These are phyloP conservation scores for Flaveria floridana DNA, from an alignment of 140 eudicot species.

Conservation along the genomic window DNA sequence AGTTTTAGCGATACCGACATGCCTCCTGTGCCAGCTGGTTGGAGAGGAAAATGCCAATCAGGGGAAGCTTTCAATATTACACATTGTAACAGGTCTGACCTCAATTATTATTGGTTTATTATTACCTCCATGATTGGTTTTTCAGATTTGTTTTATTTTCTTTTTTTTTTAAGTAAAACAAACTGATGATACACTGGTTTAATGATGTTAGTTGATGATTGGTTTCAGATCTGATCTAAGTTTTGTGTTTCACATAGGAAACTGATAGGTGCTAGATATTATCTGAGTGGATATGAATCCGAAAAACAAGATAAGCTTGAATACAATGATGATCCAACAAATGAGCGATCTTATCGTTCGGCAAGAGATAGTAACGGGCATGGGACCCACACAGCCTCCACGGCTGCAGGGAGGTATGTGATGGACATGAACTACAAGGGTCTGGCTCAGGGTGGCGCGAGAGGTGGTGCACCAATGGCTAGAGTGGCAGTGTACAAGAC, in stretches of 20 bases:
- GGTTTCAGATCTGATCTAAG: slow-evolving; percentile 13
- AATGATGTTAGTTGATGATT: neutral
- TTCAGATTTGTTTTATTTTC: slow-evolving; percentile 11
- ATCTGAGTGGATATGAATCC: slow-evolving; percentile 61
- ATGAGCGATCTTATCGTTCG: slow-evolving; percentile 51
- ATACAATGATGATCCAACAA: slow-evolving; percentile 40
- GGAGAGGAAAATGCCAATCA: slow-evolving; percentile 80
- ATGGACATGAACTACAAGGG: slow-evolving; percentile 71
- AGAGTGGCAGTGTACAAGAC: slow-evolving; percentile 88
- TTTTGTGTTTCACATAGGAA: slow-evolving; percentile 47
- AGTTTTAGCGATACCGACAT: slow-evolving; percentile 67
- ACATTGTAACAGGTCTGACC: slow-evolving; percentile 70
- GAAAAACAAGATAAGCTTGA: slow-evolving; percentile 34
- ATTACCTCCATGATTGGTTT: slow-evolving; percentile 15
- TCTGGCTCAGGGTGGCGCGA: slow-evolving; percentile 67
- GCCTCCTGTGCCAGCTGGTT: slow-evolving; percentile 86
- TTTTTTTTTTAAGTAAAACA: neutral
- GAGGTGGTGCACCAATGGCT: slow-evolving; percentile 94
- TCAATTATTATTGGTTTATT: slow-evolving; percentile 16
- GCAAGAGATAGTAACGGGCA: slow-evolving; percentile 81
- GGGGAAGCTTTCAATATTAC: slow-evolving; percentile 85
- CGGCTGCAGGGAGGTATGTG: slow-evolving; percentile 82
- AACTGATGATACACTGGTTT: neutral
- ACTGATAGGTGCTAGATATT: slow-evolving; percentile 83
- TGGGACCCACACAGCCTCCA: slow-evolving; percentile 86